These are phyloP conservation scores for Pinus taeda DNA, from an alignment of 75 land plant species.

Conservation along the genomic window DNA sequence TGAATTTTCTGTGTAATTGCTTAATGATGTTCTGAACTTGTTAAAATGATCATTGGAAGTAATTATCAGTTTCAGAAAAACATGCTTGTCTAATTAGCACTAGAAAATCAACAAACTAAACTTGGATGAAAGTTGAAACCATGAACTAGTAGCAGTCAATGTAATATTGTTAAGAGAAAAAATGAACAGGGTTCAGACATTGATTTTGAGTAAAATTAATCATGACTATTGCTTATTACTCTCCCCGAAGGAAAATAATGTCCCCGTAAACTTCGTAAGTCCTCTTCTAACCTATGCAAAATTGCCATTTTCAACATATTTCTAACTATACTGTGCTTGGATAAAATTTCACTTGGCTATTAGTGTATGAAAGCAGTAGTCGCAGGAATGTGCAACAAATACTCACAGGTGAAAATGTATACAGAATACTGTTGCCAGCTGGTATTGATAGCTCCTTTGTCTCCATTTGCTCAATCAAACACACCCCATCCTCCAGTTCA, in stretches of 20 bases:
- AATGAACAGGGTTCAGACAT: neutral
- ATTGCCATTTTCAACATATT: neutral
- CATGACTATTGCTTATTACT: neutral
- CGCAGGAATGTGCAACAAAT: neutral
- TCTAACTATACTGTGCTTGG: neutral
- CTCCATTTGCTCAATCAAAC: conserved; percentile 69
- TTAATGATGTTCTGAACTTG: too few relatives aligned
- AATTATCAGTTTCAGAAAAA: too few relatives aligned
- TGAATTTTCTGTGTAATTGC: too few relatives aligned
- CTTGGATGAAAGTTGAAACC: neutral
- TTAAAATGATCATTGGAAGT: too few relatives aligned
- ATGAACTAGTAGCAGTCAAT: neutral
- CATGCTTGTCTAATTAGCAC: too few relatives aligned
- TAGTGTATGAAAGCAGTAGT: neutral
- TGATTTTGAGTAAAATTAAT: neutral
- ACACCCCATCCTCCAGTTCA: conserved; percentile 55
- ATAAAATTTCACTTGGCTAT: neutral
- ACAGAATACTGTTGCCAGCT: conserved; percentile 37
- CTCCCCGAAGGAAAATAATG: neutral
- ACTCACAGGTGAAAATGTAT: conserved; percentile 80
- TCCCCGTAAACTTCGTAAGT: neutral
- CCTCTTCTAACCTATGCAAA: neutral
- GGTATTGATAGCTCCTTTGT: conserved; percentile 57
- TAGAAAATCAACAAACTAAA: too few relatives aligned
- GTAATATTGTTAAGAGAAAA: neutral